phyloP scores from a whole-genome alignment of 2,329 filamentous ascomycete genomes.

The Hypoxylon sp. region DNA sequence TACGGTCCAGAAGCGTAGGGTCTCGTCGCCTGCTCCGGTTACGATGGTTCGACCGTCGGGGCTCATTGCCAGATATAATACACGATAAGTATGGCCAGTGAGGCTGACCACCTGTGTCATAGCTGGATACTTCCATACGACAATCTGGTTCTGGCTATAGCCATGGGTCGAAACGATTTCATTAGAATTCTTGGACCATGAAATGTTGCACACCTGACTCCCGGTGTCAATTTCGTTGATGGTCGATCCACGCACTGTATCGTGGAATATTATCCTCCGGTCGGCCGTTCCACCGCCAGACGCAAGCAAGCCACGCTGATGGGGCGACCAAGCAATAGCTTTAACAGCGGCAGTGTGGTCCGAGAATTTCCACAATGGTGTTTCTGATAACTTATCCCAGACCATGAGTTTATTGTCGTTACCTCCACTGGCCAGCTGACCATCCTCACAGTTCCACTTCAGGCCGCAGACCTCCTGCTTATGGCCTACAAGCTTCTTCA shows the following conservation, averaged over 20 bases:
- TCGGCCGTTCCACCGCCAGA: slow-evolving; percentile 96
- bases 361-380: slow-evolving; percentile 90
- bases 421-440: slow-evolving; percentile 91
- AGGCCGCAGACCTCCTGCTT: slow-evolving; percentile 98
- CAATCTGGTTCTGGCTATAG: slow-evolving; percentile 97
- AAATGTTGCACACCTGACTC: slow-evolving; percentile 97
- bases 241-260: slow-evolving; percentile 82
- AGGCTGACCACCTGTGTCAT: slow-evolving; percentile 97
- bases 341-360: slow-evolving; percentile 97
- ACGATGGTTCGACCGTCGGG: slow-evolving; percentile 94
- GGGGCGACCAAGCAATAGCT: slow-evolving; percentile 96
- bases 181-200: slow-evolving; percentile 97
- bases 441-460: slow-evolving; percentile 96
- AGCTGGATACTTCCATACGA: slow-evolving; percentile 98
- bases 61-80: slow-evolving; percentile 96
- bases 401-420: slow-evolving; percentile 99
- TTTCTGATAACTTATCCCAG: slow-evolving; percentile 95
- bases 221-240: slow-evolving; percentile 94
- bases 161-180: slow-evolving; percentile 97
- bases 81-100: slow-evolving; percentile 95
- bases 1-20: slow-evolving; percentile 93
- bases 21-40: slow-evolving; percentile 96
- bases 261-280: slow-evolving; percentile 97
- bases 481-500: slow-evolving; percentile 87
- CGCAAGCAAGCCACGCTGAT: slow-evolving; percentile 92